Percentiles rank a stretch among this genome's conserved stretches.
Conservation (phyloP, 495 filamentous ascomycete species). For the Xylaria intraflava region DNA sequence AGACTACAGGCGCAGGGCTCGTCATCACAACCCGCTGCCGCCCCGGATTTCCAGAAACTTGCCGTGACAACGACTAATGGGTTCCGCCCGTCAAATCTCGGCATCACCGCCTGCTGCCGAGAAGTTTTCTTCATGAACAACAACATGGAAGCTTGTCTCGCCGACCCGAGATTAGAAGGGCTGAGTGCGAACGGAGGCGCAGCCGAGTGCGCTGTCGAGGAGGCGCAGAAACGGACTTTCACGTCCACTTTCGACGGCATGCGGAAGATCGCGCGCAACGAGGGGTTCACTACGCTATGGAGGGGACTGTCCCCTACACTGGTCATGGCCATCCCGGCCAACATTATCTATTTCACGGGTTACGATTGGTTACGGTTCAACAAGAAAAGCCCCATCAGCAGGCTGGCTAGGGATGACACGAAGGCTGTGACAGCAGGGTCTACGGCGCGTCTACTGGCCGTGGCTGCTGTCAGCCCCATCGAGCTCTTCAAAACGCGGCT, state of each 20-base stretch:
- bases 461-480: conserved; percentile 77
- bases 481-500: conserved; percentile 94
- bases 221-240: conserved; percentile 73
- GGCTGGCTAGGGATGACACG: conserved; percentile 55
- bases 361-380: conserved; percentile 87
- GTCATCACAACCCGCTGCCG: conserved; percentile 34
- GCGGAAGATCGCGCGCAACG: conserved; percentile 92
- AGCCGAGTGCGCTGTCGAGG: conserved; percentile 79
- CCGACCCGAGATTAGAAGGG: conserved; percentile 34
- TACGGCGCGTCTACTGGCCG: conserved; percentile 70
- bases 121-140: conserved; percentile 97
- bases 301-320: conserved; percentile 87
- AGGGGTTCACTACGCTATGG: conserved; percentile 84
- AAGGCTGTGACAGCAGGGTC: conserved; percentile 76
- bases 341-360: conserved; percentile 98
- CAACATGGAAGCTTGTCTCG: conserved; percentile 73
- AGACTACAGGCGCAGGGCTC: conserved; percentile 76
- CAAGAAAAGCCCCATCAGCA: conserved; percentile 58
- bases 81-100: conserved; percentile 70
- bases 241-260: conserved; percentile 88
- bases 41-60: conserved; percentile 33
- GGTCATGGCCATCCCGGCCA: conserved; percentile 88
- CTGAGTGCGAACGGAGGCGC: conserved; percentile 20
- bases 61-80: conserved; percentile 42
- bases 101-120: conserved; percentile 90